A percentile compares a stretch with the other conserved stretches of the same genome.
Evolutionary conservation across 495 filamentous ascomycete species (phyloP).

Genomic region (Xylaria acuta): DNA sequence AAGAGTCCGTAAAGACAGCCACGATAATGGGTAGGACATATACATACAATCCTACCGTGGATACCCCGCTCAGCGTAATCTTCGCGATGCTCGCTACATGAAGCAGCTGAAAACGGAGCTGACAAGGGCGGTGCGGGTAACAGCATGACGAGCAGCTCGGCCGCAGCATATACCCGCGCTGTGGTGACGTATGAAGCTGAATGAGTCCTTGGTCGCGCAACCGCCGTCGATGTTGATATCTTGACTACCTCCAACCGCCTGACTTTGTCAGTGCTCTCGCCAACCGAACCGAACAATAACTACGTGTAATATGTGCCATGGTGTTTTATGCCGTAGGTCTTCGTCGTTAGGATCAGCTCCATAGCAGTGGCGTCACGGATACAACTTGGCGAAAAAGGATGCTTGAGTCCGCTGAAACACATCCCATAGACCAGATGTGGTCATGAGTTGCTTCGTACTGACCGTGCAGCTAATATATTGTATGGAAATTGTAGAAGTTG

Average conservation of each 20-base stretch:
- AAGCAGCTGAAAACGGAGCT: slow-evolving; percentile 21
- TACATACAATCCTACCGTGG: not conserved
- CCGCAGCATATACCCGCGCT: not conserved
- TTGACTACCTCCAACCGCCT: not conserved
- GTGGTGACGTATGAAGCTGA: not conserved
- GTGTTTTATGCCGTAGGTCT: not conserved
- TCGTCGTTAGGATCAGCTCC: not conserved
- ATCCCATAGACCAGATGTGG: not conserved
- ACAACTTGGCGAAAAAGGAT: not conserved
- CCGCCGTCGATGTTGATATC: not conserved
- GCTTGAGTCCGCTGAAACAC: not conserved
- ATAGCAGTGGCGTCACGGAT: not conserved
- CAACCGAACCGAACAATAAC: not conserved
- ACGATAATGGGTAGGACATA: not conserved
- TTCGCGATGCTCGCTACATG: not conserved
- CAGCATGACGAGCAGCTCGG: not conserved
- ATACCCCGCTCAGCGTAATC: not conserved
- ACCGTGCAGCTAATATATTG: not conserved
- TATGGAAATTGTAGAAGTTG: not conserved
- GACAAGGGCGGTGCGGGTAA: not conserved
- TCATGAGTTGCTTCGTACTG: not conserved
- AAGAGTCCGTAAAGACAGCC: not conserved
- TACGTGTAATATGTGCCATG: not conserved
- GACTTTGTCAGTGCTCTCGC: not conserved
- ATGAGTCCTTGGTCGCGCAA: not conserved